Evolutionary conservation across 495 filamentous ascomycete genomes (phyloP).

Genomic region (Aspergillus wentii): DNA sequence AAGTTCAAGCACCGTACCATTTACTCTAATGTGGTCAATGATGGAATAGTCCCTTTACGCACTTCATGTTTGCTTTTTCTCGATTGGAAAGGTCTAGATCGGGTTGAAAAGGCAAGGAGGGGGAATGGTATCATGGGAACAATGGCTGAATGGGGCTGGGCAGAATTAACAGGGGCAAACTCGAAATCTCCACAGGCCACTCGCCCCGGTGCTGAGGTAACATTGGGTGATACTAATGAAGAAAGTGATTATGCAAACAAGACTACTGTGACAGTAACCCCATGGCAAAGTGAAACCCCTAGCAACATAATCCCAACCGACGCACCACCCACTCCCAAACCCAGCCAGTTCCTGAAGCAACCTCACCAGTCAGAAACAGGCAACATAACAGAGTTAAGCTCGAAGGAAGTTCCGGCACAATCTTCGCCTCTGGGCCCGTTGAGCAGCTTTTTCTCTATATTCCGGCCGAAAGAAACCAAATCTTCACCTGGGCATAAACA

Average conservation of each 20-base stretch:
- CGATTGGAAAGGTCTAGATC: conserved; percentile 90
- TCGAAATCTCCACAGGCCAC: conserved; percentile 45
- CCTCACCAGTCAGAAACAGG: conserved; percentile 3
- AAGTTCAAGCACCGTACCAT: conserved; percentile 89
- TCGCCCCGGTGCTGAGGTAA: conserved; percentile 19
- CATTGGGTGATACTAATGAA: conserved; percentile 23
- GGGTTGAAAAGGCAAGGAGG: conserved; percentile 89
- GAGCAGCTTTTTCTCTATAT: conserved; percentile 60
- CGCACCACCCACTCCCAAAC: conserved; percentile 3
- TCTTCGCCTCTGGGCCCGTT: conserved; percentile 42
- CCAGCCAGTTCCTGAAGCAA: conserved; percentile 9
- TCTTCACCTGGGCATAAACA: conserved; percentile 40
- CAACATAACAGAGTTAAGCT: conserved; percentile 4
- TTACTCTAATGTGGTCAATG: conserved; percentile 97
- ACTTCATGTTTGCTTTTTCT: conserved; percentile 96
- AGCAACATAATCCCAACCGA: not conserved
- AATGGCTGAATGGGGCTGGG: conserved; percentile 91
- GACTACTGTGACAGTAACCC: conserved; percentile 3
- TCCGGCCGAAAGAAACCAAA: conserved; percentile 39
- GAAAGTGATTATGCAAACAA: conserved; percentile 16
- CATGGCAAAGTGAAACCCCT: not conserved
- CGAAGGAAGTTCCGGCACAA: conserved; percentile 8
- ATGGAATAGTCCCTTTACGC: conserved; percentile 91
- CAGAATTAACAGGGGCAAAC: conserved; percentile 83
- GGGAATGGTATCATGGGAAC: conserved; percentile 90